Base-by-base conservation (phyloP, 139 green algal genomes). In the Coelastrella sp. region DNA sequence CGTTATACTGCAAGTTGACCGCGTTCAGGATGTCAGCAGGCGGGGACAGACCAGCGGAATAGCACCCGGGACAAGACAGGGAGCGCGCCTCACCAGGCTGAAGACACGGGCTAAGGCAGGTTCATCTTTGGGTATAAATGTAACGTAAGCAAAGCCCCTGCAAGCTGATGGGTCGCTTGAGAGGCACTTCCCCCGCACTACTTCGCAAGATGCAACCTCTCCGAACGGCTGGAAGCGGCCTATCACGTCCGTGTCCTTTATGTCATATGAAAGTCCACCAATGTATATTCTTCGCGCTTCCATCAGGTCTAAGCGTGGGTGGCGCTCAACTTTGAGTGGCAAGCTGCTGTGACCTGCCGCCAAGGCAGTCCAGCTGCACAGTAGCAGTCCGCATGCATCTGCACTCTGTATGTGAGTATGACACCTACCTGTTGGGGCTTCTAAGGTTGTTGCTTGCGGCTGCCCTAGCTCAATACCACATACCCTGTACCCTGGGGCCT, bases 201-300 rank as follows among this genome's bases (percentile, higher is more conserved):
- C 22, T 19, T 93, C 66, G 35, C 90, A 91, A 12, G n/a, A 57
- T 0, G 49, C 24, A 4, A 96, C 93, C 6, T 57, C 68, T n/a
- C 94, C 94, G 91, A 96, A 96, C 8, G 93, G 89, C 60, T 66
- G 91, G 60, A 96, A 96, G 7, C 94, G 91, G 24, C 82, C 74
- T 4, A 78, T 57, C 12, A 96, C 58, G 70, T 96, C 89, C 4
- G 84, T 83, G 7, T 79, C 27, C 3, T 87, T 92, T 15, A 92
- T 84, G 15, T 92, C 91, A 7, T 63, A 7, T 8, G 90, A 79
- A 24, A 96, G 63, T 19, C 94, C 94, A 56, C 94, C 94, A 0
- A 96, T 73, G 65, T 91, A 96, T 8, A 96, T 82, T 8, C 84
- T 61, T 63, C 78, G 78, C 5, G 20, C 24, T 80, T 80, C 74